Base-by-base conservation (phyloP, 116 monocot species). In the Trichopus zeylanicus region DNA sequence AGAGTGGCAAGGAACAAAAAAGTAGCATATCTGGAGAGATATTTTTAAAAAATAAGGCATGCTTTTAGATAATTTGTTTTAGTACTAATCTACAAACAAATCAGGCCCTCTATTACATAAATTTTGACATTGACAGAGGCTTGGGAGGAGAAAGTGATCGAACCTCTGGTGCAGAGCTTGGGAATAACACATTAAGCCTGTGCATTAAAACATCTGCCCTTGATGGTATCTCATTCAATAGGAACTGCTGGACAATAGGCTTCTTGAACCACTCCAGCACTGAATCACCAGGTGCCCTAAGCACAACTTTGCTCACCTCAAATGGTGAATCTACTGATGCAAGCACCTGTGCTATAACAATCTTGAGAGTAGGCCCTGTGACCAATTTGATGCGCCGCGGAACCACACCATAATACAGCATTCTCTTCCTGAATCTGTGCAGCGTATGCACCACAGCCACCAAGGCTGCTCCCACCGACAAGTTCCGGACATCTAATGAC, bases 351-450 rank as follows among this genome's bases (percentile, higher is more conserved):
- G 88, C 98, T 34, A 98, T 85, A 15, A 88, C 88, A 82, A 91
- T 79, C 57, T 80, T 87, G 11, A 98, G 78, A 16, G 87, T 84
- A 1, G 98, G 67, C 4, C 98, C 98, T 30, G 98, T 90, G 34
- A 98, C 98, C 37, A 98, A 30, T 67, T 98, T 98, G 31, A 98
- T 82, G 4, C 97, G 59, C 13, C 98, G 70, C 0, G 98, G 98
- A 51, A 98, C 91, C 2, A 88, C 91, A 6, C 97, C 97, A 48
- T 98, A 98, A 57, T 98, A 98, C 1, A 98, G 57, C 98, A 98
- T 91, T 63, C 98, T 73, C 81, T 98, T 98, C 61, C 98, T 78
- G 52, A 98, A 98, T 18, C 97, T 70, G 61, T 98, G 97, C n/a
- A 98, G 75, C 1, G 97, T 98, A 63, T 98, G 97, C 65, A 88